Conservation (phyloP, 1,284 basidiomycete species). For the Melanopsichium pennsylvanicum region DNA sequence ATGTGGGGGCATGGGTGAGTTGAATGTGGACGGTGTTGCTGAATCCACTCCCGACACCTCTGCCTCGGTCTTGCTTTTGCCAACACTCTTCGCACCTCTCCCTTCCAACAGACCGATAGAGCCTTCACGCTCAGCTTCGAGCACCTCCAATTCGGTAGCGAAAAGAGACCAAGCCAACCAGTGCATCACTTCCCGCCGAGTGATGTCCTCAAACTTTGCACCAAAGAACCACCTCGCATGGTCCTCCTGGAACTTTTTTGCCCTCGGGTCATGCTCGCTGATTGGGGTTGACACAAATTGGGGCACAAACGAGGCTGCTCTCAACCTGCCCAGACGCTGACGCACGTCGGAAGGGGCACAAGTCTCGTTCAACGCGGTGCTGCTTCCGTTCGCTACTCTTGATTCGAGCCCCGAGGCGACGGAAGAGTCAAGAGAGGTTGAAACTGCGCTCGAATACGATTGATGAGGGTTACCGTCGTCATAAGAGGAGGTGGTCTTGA, state of each 20-base stretch:
- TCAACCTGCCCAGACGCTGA: slow-evolving; percentile 28
- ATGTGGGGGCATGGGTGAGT: slow-evolving; percentile 30
- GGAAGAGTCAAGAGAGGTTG: not conserved
- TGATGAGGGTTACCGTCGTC: not conserved
- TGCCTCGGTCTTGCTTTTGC: not conserved
- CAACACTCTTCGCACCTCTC: not conserved
- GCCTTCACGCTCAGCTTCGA: slow-evolving; percentile 41
- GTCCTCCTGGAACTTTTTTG: slow-evolving; percentile 48
- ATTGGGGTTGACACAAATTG: slow-evolving; percentile 46
- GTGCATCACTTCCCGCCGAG: slow-evolving; percentile 52
- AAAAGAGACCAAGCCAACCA: slow-evolving; percentile 64
- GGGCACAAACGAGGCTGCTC: slow-evolving; percentile 48
- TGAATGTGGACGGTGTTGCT: slow-evolving; percentile 19
- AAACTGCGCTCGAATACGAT: slow-evolving; percentile 21
- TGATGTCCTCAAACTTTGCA: slow-evolving; percentile 38
- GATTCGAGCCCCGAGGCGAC: not conserved
- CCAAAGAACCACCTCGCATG: slow-evolving; percentile 59
- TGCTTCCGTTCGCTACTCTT: slow-evolving; percentile 1
- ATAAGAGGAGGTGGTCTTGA: slow-evolving; percentile 7
- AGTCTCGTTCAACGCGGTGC: slow-evolving; percentile 1
- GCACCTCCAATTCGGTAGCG: slow-evolving; percentile 44
- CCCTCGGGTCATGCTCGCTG: slow-evolving; percentile 51
- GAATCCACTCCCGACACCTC: slow-evolving; percentile 1
- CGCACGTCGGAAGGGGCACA: slow-evolving; percentile 17
- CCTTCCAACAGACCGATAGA: not conserved